Evolutionary conservation across 164 flowering plant genomes (phyloP), one percentile per base, ranked within the genome.

Genomic region (Vitis cinerea): DNA sequence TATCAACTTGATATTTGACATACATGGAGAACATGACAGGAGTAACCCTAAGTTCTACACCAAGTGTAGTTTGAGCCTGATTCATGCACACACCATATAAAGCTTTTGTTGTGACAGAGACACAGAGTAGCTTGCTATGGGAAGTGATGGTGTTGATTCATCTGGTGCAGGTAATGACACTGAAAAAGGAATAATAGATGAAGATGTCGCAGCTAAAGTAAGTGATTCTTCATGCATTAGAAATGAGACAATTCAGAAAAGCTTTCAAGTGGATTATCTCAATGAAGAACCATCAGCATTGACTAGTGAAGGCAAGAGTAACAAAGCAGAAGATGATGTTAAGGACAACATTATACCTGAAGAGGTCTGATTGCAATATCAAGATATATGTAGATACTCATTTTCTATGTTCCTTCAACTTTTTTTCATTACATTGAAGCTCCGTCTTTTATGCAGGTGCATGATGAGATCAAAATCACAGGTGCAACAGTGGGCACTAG

Each of bases 381-480:
- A 64, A 8, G 15, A 14, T 29, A 8, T 51, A 13, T 15, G 30
- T 10, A 48, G 10, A 8, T 48, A 14, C 66, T 10, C 27, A 23
- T 23, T 23, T 23, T 19, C 55, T 23, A 16, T 9, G 3, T 57
- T 17, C 29, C 9, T 57, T 16, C 8, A 57, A 27, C 44, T 64
- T 51, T 23, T 23, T 50, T 51, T 64, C 55, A 12, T 12, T 10
- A 64, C 48, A 11, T 13, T 17, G 55, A 50, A 47, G 37, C 5
- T 29, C 50, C 16, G 6, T 23, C 11, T 64, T 23, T 50, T 64
- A 50, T 23, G 19, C 66, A 64, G 54, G 66, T 50, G 55, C 66
- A 50, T 17, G 66, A 19, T 49, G 37, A 15, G 50, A 17, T 29
- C 10, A 64, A 23, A 55, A 64, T 23, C 31, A 49, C 66, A n/a